Percentiles rank a stretch among this genome's conserved stretches.
Conservation (phyloP, 1,284 basidiomycete genomes). For the Trametes versicolor region DNA sequence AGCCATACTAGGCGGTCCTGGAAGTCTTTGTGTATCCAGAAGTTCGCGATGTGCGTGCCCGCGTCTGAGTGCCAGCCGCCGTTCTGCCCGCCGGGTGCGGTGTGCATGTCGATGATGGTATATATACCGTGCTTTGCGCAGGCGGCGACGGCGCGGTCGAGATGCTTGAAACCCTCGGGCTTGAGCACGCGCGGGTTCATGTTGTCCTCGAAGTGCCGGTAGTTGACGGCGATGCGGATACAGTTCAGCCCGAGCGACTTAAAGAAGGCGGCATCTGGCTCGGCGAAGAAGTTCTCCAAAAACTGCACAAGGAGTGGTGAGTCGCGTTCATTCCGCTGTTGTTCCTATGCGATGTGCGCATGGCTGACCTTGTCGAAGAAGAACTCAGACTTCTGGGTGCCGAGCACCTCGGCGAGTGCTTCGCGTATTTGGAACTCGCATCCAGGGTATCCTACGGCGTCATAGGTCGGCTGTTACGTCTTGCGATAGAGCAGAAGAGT, state of each 20-base stretch:
- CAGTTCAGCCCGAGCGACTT: constrained; percentile 76
- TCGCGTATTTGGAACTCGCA: constrained; percentile 75
- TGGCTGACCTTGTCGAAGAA: constrained; percentile 77
- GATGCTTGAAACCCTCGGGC: constrained; percentile 69
- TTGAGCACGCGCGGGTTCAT: constrained; percentile 72
- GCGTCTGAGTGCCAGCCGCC: constrained; percentile 65
- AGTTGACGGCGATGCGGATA: constrained; percentile 73
- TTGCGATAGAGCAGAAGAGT: constrained; percentile 11
- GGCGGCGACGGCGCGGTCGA: constrained; percentile 66
- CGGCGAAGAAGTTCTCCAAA: constrained; percentile 78
- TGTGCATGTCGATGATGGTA: constrained; percentile 72
- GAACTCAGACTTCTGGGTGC: constrained; percentile 73
- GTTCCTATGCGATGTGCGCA: constrained; percentile 16
- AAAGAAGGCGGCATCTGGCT: constrained; percentile 77
- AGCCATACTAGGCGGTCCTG: constrained; percentile 77
- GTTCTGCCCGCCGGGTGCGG: constrained; percentile 71
- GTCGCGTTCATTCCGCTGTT: constrained; percentile 2
- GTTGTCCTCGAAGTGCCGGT: constrained; percentile 77
- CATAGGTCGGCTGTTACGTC: constrained; percentile 5
- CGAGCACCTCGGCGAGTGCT: constrained; percentile 70
- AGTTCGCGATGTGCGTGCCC: constrained; percentile 64
- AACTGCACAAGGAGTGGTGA: constrained; percentile 53
- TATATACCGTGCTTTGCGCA: constrained; percentile 69
- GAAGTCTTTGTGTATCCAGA: constrained; percentile 82
- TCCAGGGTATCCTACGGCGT: constrained; percentile 59